Evolutionary conservation across 805 yeast genomes (phyloP).

Genomic region (Lipomyces yamanashiensis): DNA sequence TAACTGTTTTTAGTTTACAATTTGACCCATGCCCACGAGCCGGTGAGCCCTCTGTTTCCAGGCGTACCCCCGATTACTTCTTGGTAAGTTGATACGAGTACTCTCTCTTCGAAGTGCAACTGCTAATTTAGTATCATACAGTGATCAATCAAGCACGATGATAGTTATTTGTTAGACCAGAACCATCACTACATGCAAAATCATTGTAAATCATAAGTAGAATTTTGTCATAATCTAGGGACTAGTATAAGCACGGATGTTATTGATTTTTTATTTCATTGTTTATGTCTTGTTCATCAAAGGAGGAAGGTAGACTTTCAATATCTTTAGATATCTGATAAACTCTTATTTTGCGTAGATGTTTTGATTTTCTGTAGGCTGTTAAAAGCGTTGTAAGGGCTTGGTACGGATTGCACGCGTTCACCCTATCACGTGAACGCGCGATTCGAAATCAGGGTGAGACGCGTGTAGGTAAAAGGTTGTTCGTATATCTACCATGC

Average conservation of each 20-base stretch:
- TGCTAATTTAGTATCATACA: not conserved
- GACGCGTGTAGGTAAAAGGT: not conserved
- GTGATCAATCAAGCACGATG: not conserved
- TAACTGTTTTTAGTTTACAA: conserved; percentile 55
- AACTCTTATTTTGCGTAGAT: too few species aligned
- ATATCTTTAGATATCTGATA: too few species aligned
- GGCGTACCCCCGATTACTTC: conserved; percentile 94
- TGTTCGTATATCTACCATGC: too few species aligned
- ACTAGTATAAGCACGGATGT: not conserved
- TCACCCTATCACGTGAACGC: conserved; percentile 1
- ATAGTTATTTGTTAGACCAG: not conserved
- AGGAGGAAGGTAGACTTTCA: not conserved
- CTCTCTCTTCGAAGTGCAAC: not conserved
- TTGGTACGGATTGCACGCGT: too few species aligned
- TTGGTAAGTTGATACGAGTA: conserved; percentile 51
- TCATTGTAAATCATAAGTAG: not conserved
- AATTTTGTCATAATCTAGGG: not conserved
- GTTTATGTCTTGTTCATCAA: not conserved
- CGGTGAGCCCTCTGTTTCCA: conserved; percentile 94
- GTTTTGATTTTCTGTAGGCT: not conserved
- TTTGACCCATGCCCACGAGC: conserved; percentile 94
- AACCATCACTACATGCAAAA: not conserved
- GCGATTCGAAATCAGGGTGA: not conserved
- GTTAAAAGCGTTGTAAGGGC: too few species aligned
- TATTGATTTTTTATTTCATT: not conserved